Percentiles rank a stretch among this genome's conserved stretches.
Evolutionary conservation across 495 filamentous ascomycete genomes (phyloP).

Genomic region (Hypoxylon fuscum): DNA sequence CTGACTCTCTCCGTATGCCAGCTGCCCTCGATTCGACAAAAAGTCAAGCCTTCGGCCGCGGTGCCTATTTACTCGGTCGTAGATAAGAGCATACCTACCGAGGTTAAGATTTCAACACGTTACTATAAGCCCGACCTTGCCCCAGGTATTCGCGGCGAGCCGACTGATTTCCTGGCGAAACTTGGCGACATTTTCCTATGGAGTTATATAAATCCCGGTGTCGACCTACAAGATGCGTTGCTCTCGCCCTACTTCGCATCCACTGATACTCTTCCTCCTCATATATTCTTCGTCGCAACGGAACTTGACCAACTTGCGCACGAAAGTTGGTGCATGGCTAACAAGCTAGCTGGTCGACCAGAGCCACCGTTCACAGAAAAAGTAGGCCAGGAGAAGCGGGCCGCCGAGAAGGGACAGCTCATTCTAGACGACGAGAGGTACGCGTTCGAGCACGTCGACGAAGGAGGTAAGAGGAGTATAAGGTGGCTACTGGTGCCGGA

Average conservation of each 20-base stretch:
- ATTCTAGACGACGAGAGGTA: slow-evolving; percentile 48
- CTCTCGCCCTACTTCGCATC: slow-evolving; percentile 45
- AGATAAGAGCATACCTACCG: slow-evolving; percentile 31
- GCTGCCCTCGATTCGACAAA: slow-evolving; percentile 38
- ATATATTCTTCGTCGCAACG: slow-evolving; percentile 59
- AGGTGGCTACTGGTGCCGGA: slow-evolving; percentile 54
- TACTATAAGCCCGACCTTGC: slow-evolving; percentile 45
- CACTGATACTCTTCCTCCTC: slow-evolving; percentile 41
- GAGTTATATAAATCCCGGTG: slow-evolving; percentile 43
- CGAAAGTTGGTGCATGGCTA: slow-evolving; percentile 50
- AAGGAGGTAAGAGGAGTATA: slow-evolving; percentile 36
- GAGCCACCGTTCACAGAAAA: slow-evolving; percentile 36
- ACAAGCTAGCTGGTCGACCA: slow-evolving; percentile 41
- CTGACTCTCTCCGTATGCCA: slow-evolving; percentile 45
- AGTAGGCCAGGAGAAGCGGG: slow-evolving; percentile 31
- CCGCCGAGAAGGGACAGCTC: slow-evolving; percentile 30
- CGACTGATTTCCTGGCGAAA: slow-evolving; percentile 35
- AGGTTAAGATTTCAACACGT: slow-evolving; percentile 34
- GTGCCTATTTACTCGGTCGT: slow-evolving; percentile 48
- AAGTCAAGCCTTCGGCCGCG: slow-evolving; percentile 38
- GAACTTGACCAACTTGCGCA: slow-evolving; percentile 58
- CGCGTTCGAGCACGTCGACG: slow-evolving; percentile 43
- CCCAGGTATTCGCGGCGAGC: slow-evolving; percentile 37
- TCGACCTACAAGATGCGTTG: slow-evolving; percentile 36
- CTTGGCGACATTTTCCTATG: slow-evolving; percentile 43